Percentiles rank a stretch among this genome's conserved stretches.
Conservation (phyloP, 2,329 filamentous ascomycete species). For the Ilyonectria sp. region DNA sequence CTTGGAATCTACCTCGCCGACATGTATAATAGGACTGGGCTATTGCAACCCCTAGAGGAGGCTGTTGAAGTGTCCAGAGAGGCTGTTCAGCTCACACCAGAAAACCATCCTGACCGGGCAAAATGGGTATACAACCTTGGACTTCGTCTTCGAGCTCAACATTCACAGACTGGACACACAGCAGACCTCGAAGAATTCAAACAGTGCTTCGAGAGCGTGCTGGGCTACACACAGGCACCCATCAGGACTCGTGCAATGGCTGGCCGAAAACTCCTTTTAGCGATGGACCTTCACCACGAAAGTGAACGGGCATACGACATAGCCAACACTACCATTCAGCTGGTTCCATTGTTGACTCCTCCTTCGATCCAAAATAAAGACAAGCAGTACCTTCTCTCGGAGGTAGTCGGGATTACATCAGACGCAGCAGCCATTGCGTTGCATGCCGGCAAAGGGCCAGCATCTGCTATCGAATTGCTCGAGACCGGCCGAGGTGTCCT, state of each 20-base stretch:
- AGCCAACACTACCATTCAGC: not conserved
- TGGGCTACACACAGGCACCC: not conserved
- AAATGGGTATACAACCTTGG: too few species aligned
- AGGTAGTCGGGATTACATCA: not conserved
- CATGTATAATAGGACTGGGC: not conserved
- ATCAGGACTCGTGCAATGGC: not conserved
- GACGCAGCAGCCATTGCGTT: conserved; percentile 3
- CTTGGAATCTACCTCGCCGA: not conserved
- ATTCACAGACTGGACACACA: too few species aligned
- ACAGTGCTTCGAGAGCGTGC: not conserved
- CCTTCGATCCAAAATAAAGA: not conserved
- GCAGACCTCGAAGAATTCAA: not conserved
- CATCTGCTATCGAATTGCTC: not conserved
- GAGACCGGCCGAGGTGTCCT: conserved; percentile 7
- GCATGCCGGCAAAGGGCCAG: not conserved
- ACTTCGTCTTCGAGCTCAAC: too few species aligned
- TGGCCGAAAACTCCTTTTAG: not conserved
- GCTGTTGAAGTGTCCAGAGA: too few species aligned
- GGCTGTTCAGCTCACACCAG: too few species aligned
- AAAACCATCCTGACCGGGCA: too few species aligned
- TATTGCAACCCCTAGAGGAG: too few species aligned
- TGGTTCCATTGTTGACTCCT: not conserved
- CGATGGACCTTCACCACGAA: not conserved
- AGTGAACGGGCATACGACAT: not conserved
- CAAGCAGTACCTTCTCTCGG: not conserved